Conservation (phyloP, 208 protist genomes). For the Leishmania braziliensis region DNA sequence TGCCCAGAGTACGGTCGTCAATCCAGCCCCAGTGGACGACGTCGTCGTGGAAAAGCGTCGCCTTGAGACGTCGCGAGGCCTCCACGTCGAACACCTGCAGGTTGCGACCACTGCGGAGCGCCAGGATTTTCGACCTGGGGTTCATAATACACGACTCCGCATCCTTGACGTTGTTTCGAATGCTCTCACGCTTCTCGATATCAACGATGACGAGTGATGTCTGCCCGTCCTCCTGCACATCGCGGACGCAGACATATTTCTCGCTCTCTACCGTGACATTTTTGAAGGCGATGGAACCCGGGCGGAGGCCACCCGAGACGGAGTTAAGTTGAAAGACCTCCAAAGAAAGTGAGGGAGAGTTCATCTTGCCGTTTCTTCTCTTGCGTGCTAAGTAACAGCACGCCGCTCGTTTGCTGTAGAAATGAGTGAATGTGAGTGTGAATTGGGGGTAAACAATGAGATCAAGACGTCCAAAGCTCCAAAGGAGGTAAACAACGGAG, state of each 20-base stretch:
- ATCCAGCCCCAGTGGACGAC: conserved; percentile 99
- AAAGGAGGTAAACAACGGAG: background rate
- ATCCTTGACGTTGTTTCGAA: conserved; percentile 96
- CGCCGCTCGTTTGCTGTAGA: background rate
- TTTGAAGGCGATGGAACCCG: conserved; percentile 94
- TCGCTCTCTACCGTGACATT: conserved; percentile 98
- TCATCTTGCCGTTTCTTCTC: conserved; percentile 32
- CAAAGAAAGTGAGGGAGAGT: conserved; percentile 45
- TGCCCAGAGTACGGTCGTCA: conserved; percentile 92
- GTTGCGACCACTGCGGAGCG: conserved; percentile 94
- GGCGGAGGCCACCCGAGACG: conserved; percentile 91
- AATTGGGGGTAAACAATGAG: background rate
- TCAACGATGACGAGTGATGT: conserved; percentile 94
- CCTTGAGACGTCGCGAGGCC: conserved; percentile 96
- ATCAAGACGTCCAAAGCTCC: background rate
- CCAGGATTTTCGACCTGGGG: conserved; percentile 96
- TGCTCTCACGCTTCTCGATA: conserved; percentile 95
- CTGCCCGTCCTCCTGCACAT: conserved; percentile 87
- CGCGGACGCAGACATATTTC: conserved; percentile 98
- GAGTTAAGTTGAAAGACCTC: conserved; percentile 90
- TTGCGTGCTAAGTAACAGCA: background rate
- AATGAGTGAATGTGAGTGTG: conserved; percentile 5
- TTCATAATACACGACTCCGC: conserved; percentile 99
- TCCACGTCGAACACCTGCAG: conserved; percentile 99
- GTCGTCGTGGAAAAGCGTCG: conserved; percentile 91